A percentile compares a stretch with the other conserved stretches of the same genome.
Conservation (phyloP, 768 basidiomycete species). For the Termitomyces sp. region DNA sequence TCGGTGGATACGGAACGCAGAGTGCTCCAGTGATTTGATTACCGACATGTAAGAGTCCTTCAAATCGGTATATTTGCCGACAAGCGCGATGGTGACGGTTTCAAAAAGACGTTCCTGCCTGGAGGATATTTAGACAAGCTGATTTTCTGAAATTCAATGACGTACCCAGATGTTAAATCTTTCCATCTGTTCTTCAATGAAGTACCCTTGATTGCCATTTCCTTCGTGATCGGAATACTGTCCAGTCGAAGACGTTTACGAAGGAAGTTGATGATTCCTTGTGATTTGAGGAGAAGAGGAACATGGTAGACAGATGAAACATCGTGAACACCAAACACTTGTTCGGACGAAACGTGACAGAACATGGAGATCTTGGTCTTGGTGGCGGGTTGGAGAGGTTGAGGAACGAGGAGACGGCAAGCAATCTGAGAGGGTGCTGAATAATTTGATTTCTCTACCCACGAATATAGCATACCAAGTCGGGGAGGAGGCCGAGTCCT, state of each 20-base stretch:
- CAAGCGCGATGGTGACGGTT: constrained; percentile 81
- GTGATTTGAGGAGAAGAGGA: constrained; percentile 84
- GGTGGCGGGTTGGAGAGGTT: constrained; percentile 77
- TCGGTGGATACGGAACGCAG: constrained; percentile 85
- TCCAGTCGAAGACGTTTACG: constrained; percentile 75
- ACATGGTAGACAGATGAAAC: constrained; percentile 97
- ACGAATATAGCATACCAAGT: constrained; percentile 54
- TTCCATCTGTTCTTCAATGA: constrained; percentile 75
- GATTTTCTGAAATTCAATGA: constrained; percentile 1
- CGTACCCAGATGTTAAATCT: constrained; percentile 75
- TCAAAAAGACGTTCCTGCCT: constrained; percentile 96
- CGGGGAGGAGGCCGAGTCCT: constrained; percentile 88
- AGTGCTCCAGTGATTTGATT: constrained; percentile 93
- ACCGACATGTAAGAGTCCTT: constrained; percentile 99
- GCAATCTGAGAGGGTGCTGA: constrained; percentile 62
- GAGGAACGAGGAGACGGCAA: constrained; percentile 77
- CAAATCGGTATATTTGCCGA: constrained; percentile 96
- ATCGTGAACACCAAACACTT: constrained; percentile 94
- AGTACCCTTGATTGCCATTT: constrained; percentile 56
- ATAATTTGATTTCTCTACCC: neutral
- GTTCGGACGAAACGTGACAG: constrained; percentile 87
- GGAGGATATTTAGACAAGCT: constrained; percentile 3
- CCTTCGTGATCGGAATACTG: constrained; percentile 44
- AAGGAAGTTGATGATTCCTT: constrained; percentile 87
- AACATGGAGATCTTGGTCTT: constrained; percentile 99